phyloP scores from a whole-genome alignment of 306 rosid genomes.

The Cicer yamashitae region DNA sequence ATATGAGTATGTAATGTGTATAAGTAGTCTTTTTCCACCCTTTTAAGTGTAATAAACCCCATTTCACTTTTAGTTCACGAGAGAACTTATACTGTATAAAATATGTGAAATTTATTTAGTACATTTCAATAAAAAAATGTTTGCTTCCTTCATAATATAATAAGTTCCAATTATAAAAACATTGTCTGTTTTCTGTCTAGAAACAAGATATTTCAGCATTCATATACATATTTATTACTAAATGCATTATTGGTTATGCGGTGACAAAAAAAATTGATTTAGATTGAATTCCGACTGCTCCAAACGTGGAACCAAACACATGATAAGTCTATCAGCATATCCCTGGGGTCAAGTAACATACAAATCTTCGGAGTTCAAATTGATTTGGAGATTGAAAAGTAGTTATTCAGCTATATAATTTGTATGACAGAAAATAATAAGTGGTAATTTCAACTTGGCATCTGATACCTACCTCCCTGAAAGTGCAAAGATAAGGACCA shows the following conservation, averaged over 20 bases:
- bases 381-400: too few relatives aligned
- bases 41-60: conserved; percentile 16
- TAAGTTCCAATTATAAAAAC: neutral
- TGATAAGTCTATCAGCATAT: neutral
- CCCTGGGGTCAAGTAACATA: neutral
- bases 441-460: too few relatives aligned
- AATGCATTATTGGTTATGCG: too few relatives aligned
- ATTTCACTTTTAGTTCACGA: conserved; percentile 6
- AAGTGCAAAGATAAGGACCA: too few relatives aligned
- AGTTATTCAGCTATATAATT: too few relatives aligned
- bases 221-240: too few relatives aligned
- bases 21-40: neutral
- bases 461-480: too few relatives aligned
- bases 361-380: neutral
- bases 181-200: neutral
- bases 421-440: too few relatives aligned
- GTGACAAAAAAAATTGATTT: too few relatives aligned
- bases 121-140: conserved; percentile 8
- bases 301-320: too few relatives aligned
- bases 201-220: conserved; percentile 1
- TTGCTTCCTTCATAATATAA: neutral
- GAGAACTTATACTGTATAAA: neutral
- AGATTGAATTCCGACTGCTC: too few relatives aligned
- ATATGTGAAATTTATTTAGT: conserved; percentile 1
- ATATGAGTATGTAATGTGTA: neutral